phyloP scores from a whole-genome alignment of 2,329 filamentous ascomycete genomes.

The Beauveria bassiana region DNA sequence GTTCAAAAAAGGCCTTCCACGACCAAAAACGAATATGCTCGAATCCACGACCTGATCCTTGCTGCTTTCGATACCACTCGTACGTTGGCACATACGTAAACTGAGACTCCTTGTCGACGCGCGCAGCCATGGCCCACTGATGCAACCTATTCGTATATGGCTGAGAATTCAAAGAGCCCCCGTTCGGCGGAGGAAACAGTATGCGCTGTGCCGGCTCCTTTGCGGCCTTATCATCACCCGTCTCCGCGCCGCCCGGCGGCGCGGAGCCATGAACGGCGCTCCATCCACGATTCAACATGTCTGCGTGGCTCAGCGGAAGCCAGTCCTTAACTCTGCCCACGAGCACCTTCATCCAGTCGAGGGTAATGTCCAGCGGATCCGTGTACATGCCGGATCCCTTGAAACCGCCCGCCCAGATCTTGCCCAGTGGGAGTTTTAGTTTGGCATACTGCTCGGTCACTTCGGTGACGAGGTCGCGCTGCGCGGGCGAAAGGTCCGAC shows the following conservation, averaged over 20 bases:
- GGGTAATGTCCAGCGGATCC: constrained; percentile 35
- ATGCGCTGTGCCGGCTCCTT: constrained; percentile 22
- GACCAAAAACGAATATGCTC: constrained; percentile 39
- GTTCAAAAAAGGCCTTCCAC: constrained; percentile 35
- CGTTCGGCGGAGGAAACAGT: constrained; percentile 40
- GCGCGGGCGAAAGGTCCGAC: constrained; percentile 36
- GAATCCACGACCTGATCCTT: constrained; percentile 38
- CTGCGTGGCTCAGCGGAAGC: constrained; percentile 26
- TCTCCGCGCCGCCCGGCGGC: not conserved
- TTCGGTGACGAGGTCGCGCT: constrained; percentile 33
- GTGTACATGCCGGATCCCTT: constrained; percentile 16
- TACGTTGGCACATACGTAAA: constrained; percentile 40
- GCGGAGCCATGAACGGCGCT: constrained; percentile 19
- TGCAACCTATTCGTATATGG: constrained; percentile 35
- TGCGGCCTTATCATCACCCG: constrained; percentile 7
- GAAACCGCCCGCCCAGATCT: constrained; percentile 39
- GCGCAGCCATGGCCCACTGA: constrained; percentile 24
- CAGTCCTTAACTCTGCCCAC: constrained; percentile 23
- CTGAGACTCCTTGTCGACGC: constrained; percentile 9
- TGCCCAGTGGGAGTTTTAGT: constrained; percentile 24
- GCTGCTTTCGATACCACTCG: constrained; percentile 44
- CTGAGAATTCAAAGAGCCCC: not conserved
- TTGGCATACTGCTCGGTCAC: constrained; percentile 19
- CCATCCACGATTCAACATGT: constrained; percentile 31
- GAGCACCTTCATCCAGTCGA: constrained; percentile 28